Base-by-base conservation (phyloP, 768 basidiomycete genomes). In the Mycena pura region DNA sequence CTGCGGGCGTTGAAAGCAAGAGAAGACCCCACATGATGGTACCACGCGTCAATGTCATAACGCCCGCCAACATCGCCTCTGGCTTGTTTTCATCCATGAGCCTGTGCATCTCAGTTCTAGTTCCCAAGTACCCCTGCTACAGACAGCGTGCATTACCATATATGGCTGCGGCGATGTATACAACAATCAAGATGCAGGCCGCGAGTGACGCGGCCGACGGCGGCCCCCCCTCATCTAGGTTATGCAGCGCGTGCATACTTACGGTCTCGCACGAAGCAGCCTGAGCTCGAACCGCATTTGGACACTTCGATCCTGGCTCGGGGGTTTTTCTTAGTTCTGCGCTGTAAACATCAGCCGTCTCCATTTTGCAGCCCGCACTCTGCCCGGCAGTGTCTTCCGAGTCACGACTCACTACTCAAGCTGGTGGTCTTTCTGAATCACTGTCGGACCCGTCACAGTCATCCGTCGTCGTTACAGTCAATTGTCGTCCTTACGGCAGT, bases 401-500 rank as follows among this genome's bases (percentile, higher is more conserved):
- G 49, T 57, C 57, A 43, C 10, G 10, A 27, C 21, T 27, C n/a
- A n/a, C n/a, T n/a, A 5, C 25, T 58, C 38, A 32, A 49, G 57
- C 39, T 48, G 45, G 27, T 6, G 25, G 27, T 48, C 59, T 47
- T 21, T 25, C 28, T 41, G 38, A 40, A 40, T 40, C 55, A 48
- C 19, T 41, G 27, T 28, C 59, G 59, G 59, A 13, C 1, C 59
- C 59, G 59, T 39, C 44, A 31, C 10, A 45, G 44, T 60, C 58
- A 60, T 49, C 58, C 52, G 28, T 48, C 41, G 17, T 22, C 15
- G 31, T 9, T 36, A 21, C 40, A 59, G 59, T 60, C 57, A 60
- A 46, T 53, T 53, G 43, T 17, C 36, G 50, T 52, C 50, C n/a
- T 34, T 52, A 53, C 51, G 59, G 51, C 59, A 60, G 36, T 60